Conservation (phyloP, 805 yeast species). For the Blastobotrys parvus region DNA sequence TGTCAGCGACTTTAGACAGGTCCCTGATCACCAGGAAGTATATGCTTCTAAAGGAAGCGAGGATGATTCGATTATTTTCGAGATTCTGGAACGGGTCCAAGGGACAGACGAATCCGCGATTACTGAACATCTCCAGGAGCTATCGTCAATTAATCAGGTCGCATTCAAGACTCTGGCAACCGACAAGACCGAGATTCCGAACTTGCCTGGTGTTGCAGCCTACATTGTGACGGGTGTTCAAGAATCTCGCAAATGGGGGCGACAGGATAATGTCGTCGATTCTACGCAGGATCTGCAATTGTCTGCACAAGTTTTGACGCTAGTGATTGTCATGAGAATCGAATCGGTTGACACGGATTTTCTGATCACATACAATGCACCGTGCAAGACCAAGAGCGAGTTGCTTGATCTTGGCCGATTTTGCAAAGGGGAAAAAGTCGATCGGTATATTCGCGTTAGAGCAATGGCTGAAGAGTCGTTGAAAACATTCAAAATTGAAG, state of each 20-base stretch:
- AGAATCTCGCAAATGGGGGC: constrained; percentile 47
- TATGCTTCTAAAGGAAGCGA: constrained; percentile 42
- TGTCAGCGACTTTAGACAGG: constrained; percentile 68
- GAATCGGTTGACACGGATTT: constrained; percentile 49
- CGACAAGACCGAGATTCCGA: neutral
- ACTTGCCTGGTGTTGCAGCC: constrained; percentile 2
- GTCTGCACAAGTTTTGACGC: constrained; percentile 36
- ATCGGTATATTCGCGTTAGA: constrained; percentile 15
- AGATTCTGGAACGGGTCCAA: constrained; percentile 34
- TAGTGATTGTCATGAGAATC: constrained; percentile 52
- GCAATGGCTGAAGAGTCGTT: constrained; percentile 1
- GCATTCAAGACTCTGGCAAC: neutral
- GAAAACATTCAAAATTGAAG: constrained; percentile 1
- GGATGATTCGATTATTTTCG: constrained; percentile 32
- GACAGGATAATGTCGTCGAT: constrained; percentile 18
- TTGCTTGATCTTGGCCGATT: constrained; percentile 16
- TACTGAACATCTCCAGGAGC: constrained; percentile 21
- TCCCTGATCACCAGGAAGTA: constrained; percentile 94
- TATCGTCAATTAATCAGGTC: constrained; percentile 20
- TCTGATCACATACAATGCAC: constrained; percentile 51
- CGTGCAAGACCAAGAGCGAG: constrained; percentile 20
- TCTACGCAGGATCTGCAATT: constrained; percentile 6
- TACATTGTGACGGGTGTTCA: constrained; percentile 34
- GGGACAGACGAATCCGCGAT: constrained; percentile 15
- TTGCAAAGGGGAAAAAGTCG: constrained; percentile 5